These are phyloP conservation scores for Panellus pusillus DNA, from an alignment of 768 basidiomycete genomes.

Conservation along the genomic window DNA sequence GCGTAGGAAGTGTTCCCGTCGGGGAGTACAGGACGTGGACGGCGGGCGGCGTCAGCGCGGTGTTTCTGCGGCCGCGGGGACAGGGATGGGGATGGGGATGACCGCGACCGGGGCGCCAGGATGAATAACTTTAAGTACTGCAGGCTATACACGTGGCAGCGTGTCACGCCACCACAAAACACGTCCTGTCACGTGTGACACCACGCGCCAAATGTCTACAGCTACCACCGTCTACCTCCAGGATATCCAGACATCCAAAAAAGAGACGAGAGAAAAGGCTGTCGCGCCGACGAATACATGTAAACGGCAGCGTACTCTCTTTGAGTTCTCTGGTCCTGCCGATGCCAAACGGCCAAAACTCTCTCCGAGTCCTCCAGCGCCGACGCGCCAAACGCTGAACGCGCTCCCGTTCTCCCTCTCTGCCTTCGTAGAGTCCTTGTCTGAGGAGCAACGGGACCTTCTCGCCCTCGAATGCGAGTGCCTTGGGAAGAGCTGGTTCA, in stretches of 20 bases:
- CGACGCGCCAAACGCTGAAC: constrained; percentile 43
- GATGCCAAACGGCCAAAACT: constrained; percentile 44
- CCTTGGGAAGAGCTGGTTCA: constrained; percentile 53
- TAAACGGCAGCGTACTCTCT: constrained; percentile 63
- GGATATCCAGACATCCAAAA: constrained; percentile 27
- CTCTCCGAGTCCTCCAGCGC: neutral
- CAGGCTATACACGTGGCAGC: neutral
- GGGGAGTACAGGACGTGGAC: constrained; percentile 36
- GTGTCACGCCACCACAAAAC: neutral
- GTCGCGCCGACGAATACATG: constrained; percentile 24
- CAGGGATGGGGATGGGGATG: constrained; percentile 74
- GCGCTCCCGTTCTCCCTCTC: constrained; percentile 67
- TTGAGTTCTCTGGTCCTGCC: constrained; percentile 51
- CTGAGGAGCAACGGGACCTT: constrained; percentile 54
- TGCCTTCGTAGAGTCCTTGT: constrained; percentile 51
- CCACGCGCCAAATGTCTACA: neutral
- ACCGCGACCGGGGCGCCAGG: constrained; percentile 71
- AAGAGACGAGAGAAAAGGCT: constrained; percentile 9
- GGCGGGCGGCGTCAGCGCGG: constrained; percentile 46
- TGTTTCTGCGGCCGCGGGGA: constrained; percentile 40
- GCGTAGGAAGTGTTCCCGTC: constrained; percentile 89
- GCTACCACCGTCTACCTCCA: constrained; percentile 32
- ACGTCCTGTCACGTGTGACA: too few species aligned
- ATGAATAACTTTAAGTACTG: constrained; percentile 39
- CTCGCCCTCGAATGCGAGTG: constrained; percentile 64